phyloP scores from a whole-genome alignment of 164 flowering plant genomes.

The Tetracentron sinense region DNA sequence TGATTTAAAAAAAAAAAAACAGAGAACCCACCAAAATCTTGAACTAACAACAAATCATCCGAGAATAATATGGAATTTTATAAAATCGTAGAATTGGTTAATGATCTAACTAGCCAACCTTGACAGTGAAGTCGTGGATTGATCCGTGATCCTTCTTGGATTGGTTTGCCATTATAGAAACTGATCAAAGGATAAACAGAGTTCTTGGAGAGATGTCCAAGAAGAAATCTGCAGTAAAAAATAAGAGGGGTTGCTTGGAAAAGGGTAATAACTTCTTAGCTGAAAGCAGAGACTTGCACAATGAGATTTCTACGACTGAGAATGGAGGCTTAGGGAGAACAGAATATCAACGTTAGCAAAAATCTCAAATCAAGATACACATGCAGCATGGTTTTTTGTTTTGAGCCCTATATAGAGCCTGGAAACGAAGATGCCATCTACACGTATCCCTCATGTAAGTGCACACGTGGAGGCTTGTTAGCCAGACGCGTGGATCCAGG shows the following conservation, averaged over 20 bases:
- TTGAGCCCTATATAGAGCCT: too few relatives aligned
- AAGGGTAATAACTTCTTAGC: background rate
- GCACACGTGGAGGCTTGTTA: background rate
- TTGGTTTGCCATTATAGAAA: conserved; percentile 14
- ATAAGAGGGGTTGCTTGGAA: conserved; percentile 5
- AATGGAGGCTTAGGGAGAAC: background rate
- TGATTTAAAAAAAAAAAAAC: too few relatives aligned
- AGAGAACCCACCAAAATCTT: too few relatives aligned
- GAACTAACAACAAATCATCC: too few relatives aligned
- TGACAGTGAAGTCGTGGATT: conserved; percentile 17
- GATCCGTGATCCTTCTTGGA: conserved; percentile 1
- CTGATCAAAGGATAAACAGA: too few relatives aligned
- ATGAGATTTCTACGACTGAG: conserved; percentile 4
- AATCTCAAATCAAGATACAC: too few relatives aligned
- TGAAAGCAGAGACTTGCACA: background rate
- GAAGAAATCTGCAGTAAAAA: background rate
- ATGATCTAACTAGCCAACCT: conserved; percentile 12
- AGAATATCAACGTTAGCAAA: background rate
- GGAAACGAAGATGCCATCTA: background rate
- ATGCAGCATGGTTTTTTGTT: too few relatives aligned
- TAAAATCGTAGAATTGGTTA: too few relatives aligned
- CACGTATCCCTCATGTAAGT: background rate
- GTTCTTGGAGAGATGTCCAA: too few relatives aligned
- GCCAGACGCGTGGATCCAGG: background rate
- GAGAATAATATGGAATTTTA: too few relatives aligned